These are phyloP conservation scores for Yarrowia deformans DNA, from an alignment of 805 yeast species.

Conservation along the genomic window DNA sequence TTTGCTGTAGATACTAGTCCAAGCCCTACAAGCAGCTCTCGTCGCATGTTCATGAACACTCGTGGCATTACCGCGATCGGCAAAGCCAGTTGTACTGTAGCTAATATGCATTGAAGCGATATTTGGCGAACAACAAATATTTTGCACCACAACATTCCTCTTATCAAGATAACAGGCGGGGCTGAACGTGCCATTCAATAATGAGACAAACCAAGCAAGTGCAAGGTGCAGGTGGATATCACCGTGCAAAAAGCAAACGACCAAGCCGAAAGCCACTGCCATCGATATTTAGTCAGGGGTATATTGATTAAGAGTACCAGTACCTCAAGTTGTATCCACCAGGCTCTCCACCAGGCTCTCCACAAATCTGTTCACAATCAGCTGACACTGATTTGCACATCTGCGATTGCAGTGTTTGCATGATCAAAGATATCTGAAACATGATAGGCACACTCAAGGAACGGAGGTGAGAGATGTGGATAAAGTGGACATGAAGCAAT, in stretches of 20 bases:
- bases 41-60: too few relatives aligned
- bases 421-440: background rate
- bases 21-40: too few relatives aligned
- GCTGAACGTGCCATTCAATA: background rate
- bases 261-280: too few relatives aligned
- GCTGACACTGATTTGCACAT: background rate
- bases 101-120: background rate
- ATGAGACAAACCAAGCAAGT: background rate
- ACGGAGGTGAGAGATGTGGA: too few relatives aligned
- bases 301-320: too few relatives aligned
- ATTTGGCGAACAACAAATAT: background rate
- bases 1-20: too few relatives aligned
- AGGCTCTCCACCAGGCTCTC: too few relatives aligned
- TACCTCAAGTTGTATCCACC: too few relatives aligned
- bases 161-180: conserved; percentile 13
- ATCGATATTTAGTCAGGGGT: too few relatives aligned
- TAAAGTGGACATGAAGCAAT: too few relatives aligned
- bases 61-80: background rate
- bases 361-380: background rate
- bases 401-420: background rate
- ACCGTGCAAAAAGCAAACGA: too few relatives aligned
- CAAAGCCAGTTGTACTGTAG: background rate
- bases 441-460: background rate
- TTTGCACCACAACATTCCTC: background rate
- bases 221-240: background rate